These are phyloP conservation scores for Sicyos edulis DNA, from an alignment of 306 rosid genomes.

Conservation along the genomic window DNA sequence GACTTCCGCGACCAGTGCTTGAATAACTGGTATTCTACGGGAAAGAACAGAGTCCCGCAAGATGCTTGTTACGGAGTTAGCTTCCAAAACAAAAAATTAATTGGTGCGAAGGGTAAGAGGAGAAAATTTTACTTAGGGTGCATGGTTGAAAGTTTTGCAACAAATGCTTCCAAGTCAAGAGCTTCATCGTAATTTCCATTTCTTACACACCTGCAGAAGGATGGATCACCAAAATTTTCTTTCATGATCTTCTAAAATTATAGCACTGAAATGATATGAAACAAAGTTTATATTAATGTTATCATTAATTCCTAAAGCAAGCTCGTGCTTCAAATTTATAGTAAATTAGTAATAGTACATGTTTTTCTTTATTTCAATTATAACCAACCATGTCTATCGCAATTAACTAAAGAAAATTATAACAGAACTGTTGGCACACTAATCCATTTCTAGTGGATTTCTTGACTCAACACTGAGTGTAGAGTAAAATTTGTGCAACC, in stretches of 20 bases:
- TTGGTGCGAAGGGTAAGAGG: conserved; percentile 15
- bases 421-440: neutral
- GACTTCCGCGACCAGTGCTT: conserved; percentile 84
- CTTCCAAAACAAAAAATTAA: conserved; percentile 4
- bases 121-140: conserved; percentile 69
- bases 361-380: neutral
- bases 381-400: neutral
- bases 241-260: conserved; percentile 4
- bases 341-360: neutral
- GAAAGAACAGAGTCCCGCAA: conserved; percentile 16
- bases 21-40: conserved; percentile 67
- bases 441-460: neutral
- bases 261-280: neutral
- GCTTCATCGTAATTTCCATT: conserved; percentile 98
- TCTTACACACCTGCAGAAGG: conserved; percentile 72
- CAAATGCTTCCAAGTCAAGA: conserved; percentile 92
- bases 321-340: conserved; percentile 1
- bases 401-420: conserved; percentile 10
- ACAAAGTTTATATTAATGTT: neutral
- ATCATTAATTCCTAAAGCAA: neutral
- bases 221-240: conserved; percentile 20
- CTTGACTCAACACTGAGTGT: neutral
- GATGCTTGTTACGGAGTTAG: conserved; percentile 17
- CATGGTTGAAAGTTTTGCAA: conserved; percentile 85
- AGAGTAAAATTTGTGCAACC: neutral